Evolutionary conservation across 495 filamentous ascomycete genomes (phyloP).

Genomic region (Penicillium soppii): DNA sequence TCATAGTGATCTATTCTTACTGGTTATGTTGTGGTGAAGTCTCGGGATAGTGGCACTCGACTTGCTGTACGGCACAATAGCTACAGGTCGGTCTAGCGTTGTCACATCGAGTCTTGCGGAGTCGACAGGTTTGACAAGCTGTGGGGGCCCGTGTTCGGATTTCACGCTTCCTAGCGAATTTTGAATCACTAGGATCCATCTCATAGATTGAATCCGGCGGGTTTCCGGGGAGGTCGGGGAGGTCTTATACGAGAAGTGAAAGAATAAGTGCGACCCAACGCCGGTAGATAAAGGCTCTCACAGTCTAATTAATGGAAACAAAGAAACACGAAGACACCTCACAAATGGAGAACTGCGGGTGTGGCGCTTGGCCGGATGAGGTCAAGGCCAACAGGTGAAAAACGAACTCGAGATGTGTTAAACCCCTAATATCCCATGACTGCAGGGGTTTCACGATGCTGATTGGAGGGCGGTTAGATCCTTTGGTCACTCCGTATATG

Average conservation of each 20-base stretch:
- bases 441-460: slow-evolving; percentile 13
- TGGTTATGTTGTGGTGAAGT: slow-evolving; percentile 19
- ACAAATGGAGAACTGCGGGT: slow-evolving; percentile 5
- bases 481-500: slow-evolving; percentile 4
- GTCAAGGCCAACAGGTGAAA: slow-evolving; percentile 1
- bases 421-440: slow-evolving; percentile 6
- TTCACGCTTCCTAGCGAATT: slow-evolving; percentile 22
- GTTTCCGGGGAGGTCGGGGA: slow-evolving; percentile 20
- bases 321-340: slow-evolving; percentile 15
- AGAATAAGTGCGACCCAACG: slow-evolving; percentile 17
- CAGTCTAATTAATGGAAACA: slow-evolving; percentile 3
- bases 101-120: slow-evolving; percentile 32
- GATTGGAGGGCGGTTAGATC: slow-evolving; percentile 8
- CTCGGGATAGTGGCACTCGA: slow-evolving; percentile 28
- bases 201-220: slow-evolving; percentile 10
- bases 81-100: slow-evolving; percentile 28
- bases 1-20: slow-evolving; percentile 14
- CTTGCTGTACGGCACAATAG: slow-evolving; percentile 25
- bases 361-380: slow-evolving; percentile 6
- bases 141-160: slow-evolving; percentile 29
- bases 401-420: slow-evolving; percentile 9
- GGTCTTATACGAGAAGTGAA: neutral
- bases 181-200: slow-evolving; percentile 20
- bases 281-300: slow-evolving; percentile 5
- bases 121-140: slow-evolving; percentile 29